A percentile compares a stretch with the other conserved stretches of the same genome.
Evolutionary conservation across 305 asterid genomes (phyloP).

Genomic region (Salvia sclarea): DNA sequence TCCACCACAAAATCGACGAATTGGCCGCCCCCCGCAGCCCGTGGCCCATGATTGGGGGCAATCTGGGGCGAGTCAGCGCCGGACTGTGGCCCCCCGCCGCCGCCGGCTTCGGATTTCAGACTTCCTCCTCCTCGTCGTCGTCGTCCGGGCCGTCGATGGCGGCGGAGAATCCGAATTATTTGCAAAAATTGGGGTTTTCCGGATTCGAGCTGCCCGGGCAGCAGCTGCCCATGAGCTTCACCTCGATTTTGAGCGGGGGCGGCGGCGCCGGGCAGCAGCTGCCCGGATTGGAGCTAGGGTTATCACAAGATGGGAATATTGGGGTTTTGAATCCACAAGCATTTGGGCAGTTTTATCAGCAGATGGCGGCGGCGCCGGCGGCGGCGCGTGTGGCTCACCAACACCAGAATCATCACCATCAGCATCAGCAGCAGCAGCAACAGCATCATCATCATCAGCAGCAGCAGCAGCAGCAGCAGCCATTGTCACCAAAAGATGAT

Average conservation of each 20-base stretch:
- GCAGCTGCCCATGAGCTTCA: conserved; percentile 51
- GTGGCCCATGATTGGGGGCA: conserved; percentile 52
- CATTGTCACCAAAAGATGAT: conserved; percentile 55
- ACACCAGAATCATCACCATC: conserved; percentile 30
- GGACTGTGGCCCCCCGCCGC: conserved; percentile 60
- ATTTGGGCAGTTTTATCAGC: conserved; percentile 65
- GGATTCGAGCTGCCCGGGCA: conserved; percentile 58
- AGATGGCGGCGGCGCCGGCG: conserved; percentile 48
- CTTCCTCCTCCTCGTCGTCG: conserved; percentile 37
- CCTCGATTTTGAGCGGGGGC: conserved; percentile 50
- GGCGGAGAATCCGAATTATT: conserved; percentile 43
- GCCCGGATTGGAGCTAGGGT: conserved; percentile 70
- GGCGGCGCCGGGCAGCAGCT: conserved; percentile 43
- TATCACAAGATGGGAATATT: conserved; percentile 66
- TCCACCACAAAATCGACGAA: conserved; percentile 51
- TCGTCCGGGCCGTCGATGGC: conserved; percentile 51
- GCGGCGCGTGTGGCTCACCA: conserved; percentile 40
- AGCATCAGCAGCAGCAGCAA: conserved; percentile 37
- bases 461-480: conserved; percentile 39
- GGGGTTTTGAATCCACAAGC: conserved; percentile 58
- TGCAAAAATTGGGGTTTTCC: conserved; percentile 52
- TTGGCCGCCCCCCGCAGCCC: conserved; percentile 46
- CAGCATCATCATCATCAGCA: too few species aligned
- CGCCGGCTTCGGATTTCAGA: conserved; percentile 46
- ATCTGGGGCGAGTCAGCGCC: conserved; percentile 44